phyloP scores from a whole-genome alignment of 2,329 filamentous ascomycete genomes.

The Epichloe typhina region DNA sequence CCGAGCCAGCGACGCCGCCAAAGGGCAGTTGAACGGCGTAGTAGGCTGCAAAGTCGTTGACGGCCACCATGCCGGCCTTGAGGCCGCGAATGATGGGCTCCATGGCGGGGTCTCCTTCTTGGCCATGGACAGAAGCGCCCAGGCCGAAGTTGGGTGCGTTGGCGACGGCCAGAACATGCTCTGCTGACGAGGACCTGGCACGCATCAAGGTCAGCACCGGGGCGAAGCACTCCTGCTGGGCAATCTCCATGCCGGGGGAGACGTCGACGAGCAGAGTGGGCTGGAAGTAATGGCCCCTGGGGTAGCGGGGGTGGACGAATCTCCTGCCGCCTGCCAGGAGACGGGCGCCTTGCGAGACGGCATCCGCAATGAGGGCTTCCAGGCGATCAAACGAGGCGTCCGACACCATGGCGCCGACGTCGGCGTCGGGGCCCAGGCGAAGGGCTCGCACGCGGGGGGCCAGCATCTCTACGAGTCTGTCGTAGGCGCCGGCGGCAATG shows the following conservation, averaged over 20 bases:
- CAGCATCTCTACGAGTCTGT: constrained; percentile 55
- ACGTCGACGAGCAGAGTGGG: constrained; percentile 90
- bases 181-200: constrained; percentile 43
- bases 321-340: constrained; percentile 70
- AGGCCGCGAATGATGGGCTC: constrained; percentile 52
- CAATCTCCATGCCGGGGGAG: constrained; percentile 72
- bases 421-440: constrained; percentile 62
- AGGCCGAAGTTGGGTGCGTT: constrained; percentile 80
- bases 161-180: constrained; percentile 59
- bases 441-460: constrained; percentile 64
- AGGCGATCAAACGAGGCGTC: constrained; percentile 60
- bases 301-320: constrained; percentile 57
- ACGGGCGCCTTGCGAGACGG: constrained; percentile 64
- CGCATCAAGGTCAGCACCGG: constrained; percentile 81
- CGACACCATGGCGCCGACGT: constrained; percentile 86
- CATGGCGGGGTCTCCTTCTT: constrained; percentile 45
- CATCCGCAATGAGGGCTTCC: constrained; percentile 63
- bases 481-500: constrained; percentile 67
- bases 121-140: constrained; percentile 78
- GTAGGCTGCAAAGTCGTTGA: constrained; percentile 91
- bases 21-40: constrained; percentile 94
- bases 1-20: constrained; percentile 78
- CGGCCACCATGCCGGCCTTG: constrained; percentile 76
- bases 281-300: constrained; percentile 77
- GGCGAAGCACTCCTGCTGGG: constrained; percentile 83